Base-by-base conservation (phyloP, 108 stramenopile genomes). In the Skeletonema potamos region DNA sequence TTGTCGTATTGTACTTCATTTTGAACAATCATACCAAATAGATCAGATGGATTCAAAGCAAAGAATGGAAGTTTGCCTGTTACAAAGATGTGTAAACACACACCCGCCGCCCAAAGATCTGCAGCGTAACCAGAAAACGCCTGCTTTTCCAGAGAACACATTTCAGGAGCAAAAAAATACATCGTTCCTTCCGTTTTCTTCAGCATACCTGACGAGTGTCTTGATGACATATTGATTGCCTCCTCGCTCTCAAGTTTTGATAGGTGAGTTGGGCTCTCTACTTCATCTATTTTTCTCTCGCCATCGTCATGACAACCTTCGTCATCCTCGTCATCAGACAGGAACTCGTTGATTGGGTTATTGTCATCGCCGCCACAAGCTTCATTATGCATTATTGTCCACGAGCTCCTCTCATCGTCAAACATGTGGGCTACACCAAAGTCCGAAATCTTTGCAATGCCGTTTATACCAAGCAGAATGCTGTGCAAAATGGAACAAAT, bases 351-450 rank as follows among this genome's bases (percentile, higher is more conserved):
- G 11, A 58, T 29, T 37, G 60, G 41, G 6, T 67, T 41, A 22
- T 59, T 51, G 58, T 66, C 64, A 30, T 13, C 13, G 4, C 41
- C 22, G 11, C 63, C 58, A 37, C 3, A 66, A 44, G 9, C 13
- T 20, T 57, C 67, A 30, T 11, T 58, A 58, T 54, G 39, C 15
- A 4, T 41, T 4, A 41, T 41, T 15, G 39, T n/a, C 39, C 39
- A 41, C 15, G 39, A 41, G 39, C 0, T 41, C 15, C 64, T 69
- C 60, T 93, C 87, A 54, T 93, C 79, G 4, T 91, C 89, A 69
- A 97, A 97, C 27, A 92, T 83, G 68, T 94, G 92, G 7, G 90
- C 79, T 0, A 97, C 92, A 1, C 96, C 96, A 84, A 97, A 97
- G 48, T 97, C 96, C 32, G 81, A 77, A 13, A 97, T 83, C 68